Percentiles rank a stretch among this genome's conserved stretches.
These are phyloP conservation scores for Nyctanthes arbortristis DNA, from an alignment of 257 asterid genomes.

Conservation along the genomic window DNA sequence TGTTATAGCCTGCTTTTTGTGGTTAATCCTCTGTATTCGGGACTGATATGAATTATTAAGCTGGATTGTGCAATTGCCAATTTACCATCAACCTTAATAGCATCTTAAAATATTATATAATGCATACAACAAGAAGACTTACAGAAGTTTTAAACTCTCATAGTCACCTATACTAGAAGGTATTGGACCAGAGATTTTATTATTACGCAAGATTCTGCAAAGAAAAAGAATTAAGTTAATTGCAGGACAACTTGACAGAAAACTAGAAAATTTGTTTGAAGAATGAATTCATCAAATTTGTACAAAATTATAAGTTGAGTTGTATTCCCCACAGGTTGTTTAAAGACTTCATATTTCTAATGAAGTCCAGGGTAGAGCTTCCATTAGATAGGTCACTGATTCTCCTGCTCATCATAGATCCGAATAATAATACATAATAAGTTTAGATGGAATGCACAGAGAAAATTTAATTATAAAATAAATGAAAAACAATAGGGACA, in stretches of 20 bases:
- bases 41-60: constrained; percentile 1
- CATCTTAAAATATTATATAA: neutral
- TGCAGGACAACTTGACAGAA: neutral
- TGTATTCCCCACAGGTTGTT: constrained; percentile 56
- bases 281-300: neutral
- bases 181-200: constrained; percentile 69
- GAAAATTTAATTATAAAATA: neutral
- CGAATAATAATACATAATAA: no score
- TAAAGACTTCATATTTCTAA: constrained; percentile 47
- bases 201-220: constrained; percentile 71
- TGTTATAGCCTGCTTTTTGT: neutral
- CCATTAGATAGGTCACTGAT: constrained; percentile 74
- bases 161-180: constrained; percentile 59
- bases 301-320: constrained; percentile 3
- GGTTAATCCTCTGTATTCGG: neutral
- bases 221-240: neutral
- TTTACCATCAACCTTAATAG: neutral
- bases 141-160: constrained; percentile 55
- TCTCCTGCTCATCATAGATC: constrained; percentile 53
- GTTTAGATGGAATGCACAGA: constrained; percentile 19
- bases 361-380: constrained; percentile 67
- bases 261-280: neutral
- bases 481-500: constrained; percentile 1
- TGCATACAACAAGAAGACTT: constrained; percentile 30
- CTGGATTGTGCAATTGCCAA: neutral